Evolutionary conservation across 2,329 filamentous ascomycete genomes (phyloP).

Genomic region (Elsinoe necatrix): DNA sequence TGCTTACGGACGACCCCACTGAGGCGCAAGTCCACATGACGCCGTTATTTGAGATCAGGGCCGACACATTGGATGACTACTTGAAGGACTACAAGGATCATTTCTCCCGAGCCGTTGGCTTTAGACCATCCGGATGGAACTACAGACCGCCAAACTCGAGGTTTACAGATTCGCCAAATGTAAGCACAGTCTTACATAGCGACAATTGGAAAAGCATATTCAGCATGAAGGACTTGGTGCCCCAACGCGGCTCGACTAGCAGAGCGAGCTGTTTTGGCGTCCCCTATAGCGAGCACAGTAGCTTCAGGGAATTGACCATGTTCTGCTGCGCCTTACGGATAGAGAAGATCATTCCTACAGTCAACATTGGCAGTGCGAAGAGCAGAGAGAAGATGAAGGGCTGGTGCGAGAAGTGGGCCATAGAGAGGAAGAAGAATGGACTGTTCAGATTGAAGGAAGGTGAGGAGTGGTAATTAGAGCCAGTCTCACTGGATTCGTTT

Average conservation of each 20-base stretch:
- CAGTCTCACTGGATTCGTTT: too few species aligned
- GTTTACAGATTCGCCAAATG: slow-evolving; percentile 53
- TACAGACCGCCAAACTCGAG: slow-evolving; percentile 65
- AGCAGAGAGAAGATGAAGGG: slow-evolving; percentile 57
- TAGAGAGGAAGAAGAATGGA: slow-evolving; percentile 54
- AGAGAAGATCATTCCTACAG: slow-evolving; percentile 84
- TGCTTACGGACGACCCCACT: slow-evolving; percentile 69
- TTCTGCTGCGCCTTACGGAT: slow-evolving; percentile 84
- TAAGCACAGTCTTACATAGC: slow-evolving; percentile 57
- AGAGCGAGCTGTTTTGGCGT: slow-evolving; percentile 86
- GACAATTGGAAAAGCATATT: slow-evolving; percentile 71
- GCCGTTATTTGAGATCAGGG: slow-evolving; percentile 83
- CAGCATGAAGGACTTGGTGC: slow-evolving; percentile 60
- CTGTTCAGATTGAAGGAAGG: slow-evolving; percentile 39
- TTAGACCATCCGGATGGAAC: slow-evolving; percentile 89
- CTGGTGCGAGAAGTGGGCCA: slow-evolving; percentile 57
- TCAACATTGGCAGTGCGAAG: slow-evolving; percentile 66
- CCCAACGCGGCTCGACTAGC: slow-evolving; percentile 73
- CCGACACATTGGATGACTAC: slow-evolving; percentile 86
- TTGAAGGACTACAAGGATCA: slow-evolving; percentile 68
- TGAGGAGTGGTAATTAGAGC: slow-evolving; percentile 5
- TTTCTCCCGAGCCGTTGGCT: slow-evolving; percentile 81
- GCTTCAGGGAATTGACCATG: slow-evolving; percentile 86
- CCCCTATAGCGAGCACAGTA: slow-evolving; percentile 92
- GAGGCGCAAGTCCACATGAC: slow-evolving; percentile 98